Percentiles rank a stretch among this genome's conserved stretches.
Evolutionary conservation across 768 basidiomycete genomes (phyloP).

Genomic region (Strobilomyces dryophilus): DNA sequence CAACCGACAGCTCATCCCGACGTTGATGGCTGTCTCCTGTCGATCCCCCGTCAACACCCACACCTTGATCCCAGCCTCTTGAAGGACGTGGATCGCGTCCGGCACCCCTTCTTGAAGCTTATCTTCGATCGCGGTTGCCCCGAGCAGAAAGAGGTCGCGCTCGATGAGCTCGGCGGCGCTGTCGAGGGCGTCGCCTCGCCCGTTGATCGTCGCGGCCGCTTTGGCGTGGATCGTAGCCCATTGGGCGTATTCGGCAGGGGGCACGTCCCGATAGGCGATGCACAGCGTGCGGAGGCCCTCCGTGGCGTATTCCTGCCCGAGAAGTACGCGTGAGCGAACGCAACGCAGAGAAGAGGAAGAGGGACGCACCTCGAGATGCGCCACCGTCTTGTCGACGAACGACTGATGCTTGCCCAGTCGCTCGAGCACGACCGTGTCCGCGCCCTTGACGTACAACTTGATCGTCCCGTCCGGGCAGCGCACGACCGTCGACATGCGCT

Average conservation of each 20-base stretch:
- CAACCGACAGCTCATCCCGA: conserved; percentile 94
- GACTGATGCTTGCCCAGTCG: conserved; percentile 82
- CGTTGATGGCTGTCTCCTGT: conserved; percentile 99
- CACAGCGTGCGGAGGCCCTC: conserved; percentile 97
- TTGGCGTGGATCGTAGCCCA: conserved; percentile 88
- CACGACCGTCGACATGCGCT: conserved; percentile 96
- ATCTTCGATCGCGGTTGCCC: conserved; percentile 98
- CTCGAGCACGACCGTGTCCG: conserved; percentile 96
- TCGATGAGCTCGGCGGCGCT: conserved; percentile 94
- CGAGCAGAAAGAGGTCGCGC: conserved; percentile 86
- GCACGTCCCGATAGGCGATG: conserved; percentile 88
- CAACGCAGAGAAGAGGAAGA: too few relatives aligned
- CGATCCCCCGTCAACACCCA: conserved; percentile 99
- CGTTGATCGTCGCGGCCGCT: conserved; percentile 93
- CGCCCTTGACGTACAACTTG: conserved; percentile 95
- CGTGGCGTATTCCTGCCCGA: conserved; percentile 82
- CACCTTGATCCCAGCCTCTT: conserved; percentile 98
- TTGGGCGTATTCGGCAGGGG: conserved; percentile 84
- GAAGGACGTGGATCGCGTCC: conserved; percentile 94
- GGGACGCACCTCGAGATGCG: conserved; percentile 78
- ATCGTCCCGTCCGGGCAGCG: conserved; percentile 85
- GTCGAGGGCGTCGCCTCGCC: conserved; percentile 92
- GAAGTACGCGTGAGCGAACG: not conserved
- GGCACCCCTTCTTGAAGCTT: conserved; percentile 98
- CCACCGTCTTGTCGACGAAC: conserved; percentile 80